A percentile compares a stretch with the other conserved stretches of the same genome.
These are phyloP conservation scores for Fusarium austroafricanum DNA, from an alignment of 2,329 filamentous ascomycete species.

Conservation along the genomic window DNA sequence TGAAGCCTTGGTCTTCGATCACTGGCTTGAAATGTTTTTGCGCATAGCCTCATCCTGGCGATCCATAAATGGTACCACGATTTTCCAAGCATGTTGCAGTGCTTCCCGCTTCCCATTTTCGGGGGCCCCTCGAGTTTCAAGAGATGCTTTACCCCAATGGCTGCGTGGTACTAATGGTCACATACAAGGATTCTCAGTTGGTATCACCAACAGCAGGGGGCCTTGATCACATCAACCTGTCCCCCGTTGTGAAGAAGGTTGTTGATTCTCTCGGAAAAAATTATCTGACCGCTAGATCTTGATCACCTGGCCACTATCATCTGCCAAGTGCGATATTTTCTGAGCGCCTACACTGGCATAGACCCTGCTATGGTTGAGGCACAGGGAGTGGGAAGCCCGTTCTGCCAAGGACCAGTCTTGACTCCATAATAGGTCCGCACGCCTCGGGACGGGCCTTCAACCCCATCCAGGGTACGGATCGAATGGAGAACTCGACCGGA, in stretches of 20 bases:
- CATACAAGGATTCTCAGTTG: slow-evolving; percentile 29
- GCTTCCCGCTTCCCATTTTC: slow-evolving; percentile 28
- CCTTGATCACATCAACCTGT: slow-evolving; percentile 36
- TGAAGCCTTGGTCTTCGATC: not conserved
- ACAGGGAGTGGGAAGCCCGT: slow-evolving; percentile 11
- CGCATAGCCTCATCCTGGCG: slow-evolving; percentile 20
- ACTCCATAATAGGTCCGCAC: slow-evolving; percentile 40
- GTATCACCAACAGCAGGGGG: slow-evolving; percentile 40
- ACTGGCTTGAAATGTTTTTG: not conserved
- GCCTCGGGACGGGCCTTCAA: slow-evolving; percentile 36
- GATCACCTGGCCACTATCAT: slow-evolving; percentile 26
- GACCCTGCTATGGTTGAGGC: slow-evolving; percentile 17
- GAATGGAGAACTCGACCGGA: slow-evolving; percentile 32
- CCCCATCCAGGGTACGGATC: slow-evolving; percentile 20
- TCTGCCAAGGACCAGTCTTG: slow-evolving; percentile 31
- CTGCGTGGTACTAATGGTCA: slow-evolving; percentile 26
- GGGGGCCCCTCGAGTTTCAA: slow-evolving; percentile 30
- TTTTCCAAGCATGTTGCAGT: slow-evolving; percentile 24
- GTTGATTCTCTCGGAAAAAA: slow-evolving; percentile 23
- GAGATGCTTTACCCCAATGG: slow-evolving; percentile 25
- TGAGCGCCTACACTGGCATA: slow-evolving; percentile 16
- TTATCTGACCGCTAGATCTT: slow-evolving; percentile 32
- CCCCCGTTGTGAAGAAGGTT: slow-evolving; percentile 28
- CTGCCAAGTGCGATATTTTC: slow-evolving; percentile 23
- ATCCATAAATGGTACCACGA: slow-evolving; percentile 33